Evolutionary conservation across 129 eudicot genomes (phyloP), one percentile per base, ranked within the genome.

Genomic region (Centella asiatica): DNA sequence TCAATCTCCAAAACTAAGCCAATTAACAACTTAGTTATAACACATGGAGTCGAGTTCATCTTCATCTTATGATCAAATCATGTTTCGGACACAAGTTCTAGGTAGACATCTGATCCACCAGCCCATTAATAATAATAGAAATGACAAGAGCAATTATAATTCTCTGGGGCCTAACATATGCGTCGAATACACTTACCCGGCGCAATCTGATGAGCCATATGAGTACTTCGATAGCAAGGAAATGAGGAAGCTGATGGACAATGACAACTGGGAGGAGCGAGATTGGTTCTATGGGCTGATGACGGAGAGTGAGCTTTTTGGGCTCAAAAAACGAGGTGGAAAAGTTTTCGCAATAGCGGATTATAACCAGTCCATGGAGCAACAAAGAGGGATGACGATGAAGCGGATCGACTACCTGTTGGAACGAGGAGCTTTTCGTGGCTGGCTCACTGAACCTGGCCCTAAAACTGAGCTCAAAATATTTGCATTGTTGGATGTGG

Each of bases 181-280:
- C 66, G 65, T 79, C 71, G 66, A 63, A n/a, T n/a, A n/a, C n/a
- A n/a, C n/a, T n/a, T n/a, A n/a, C n/a, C n/a, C n/a, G n/a, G n/a
- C n/a, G n/a, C n/a, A n/a, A n/a, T n/a, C n/a, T n/a, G n/a, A n/a
- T n/a, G n/a, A n/a, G n/a, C n/a, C n/a, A n/a, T 37, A 3, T 10
- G 60, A 23, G 24, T n/a, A 66, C 0, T 88, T 81, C 56, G 89
- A 84, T 63, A 63, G 59, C 20, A 63, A 27, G 0, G 44, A 71
- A 18, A 82, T 87, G 72, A 68, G 92, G 7, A 75, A 71, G 33
- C 64, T 88, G 14, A 47, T 81, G 73, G 96, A 88, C 44, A 75
- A 73, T 2, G 77, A 77, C 42, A 74, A 78, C 59, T 1, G 79
- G 14, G 75, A 74, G 39, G 81, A 84, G n/a, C 67, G 84, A 11